Evolutionary conservation across 2,329 filamentous ascomycete species (phyloP).

Genomic region (Colletotrichum aenigma): DNA sequence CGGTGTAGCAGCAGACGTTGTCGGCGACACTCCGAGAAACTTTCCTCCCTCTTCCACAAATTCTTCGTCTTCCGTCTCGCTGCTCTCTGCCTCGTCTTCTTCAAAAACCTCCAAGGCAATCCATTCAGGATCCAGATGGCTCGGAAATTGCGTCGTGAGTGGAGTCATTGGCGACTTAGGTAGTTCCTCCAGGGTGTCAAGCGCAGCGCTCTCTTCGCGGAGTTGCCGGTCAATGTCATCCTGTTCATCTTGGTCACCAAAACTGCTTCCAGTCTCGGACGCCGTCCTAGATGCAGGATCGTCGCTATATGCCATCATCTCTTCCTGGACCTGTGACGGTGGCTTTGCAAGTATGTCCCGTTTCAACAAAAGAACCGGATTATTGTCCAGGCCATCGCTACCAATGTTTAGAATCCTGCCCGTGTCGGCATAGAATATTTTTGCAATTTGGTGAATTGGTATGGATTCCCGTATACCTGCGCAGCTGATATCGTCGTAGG

Average conservation of each 20-base stretch:
- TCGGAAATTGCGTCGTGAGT: slow-evolving; percentile 58
- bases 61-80: slow-evolving; percentile 43
- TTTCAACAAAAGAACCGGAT: slow-evolving; percentile 76
- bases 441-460: slow-evolving; percentile 70
- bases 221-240: slow-evolving; percentile 52
- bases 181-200: slow-evolving; percentile 16
- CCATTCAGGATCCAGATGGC: slow-evolving; percentile 86
- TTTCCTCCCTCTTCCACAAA: slow-evolving; percentile 27
- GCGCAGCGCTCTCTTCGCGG: slow-evolving; percentile 34
- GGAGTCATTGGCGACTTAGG: background rate
- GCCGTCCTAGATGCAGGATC: background rate
- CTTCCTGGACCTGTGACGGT: slow-evolving; percentile 49
- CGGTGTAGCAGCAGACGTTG: background rate
- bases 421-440: slow-evolving; percentile 92
- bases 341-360: slow-evolving; percentile 69
- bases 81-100: slow-evolving; percentile 48
- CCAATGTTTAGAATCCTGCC: slow-evolving; percentile 86
- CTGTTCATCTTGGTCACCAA: slow-evolving; percentile 38
- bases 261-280: background rate
- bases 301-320: slow-evolving; percentile 27
- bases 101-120: slow-evolving; percentile 86
- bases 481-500: slow-evolving; percentile 44
- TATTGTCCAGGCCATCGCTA: slow-evolving; percentile 65
- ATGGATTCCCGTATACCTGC: slow-evolving; percentile 58
- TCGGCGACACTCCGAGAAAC: background rate